phyloP scores from a whole-genome alignment of 2,329 filamentous ascomycete species.

The Chaetomium globosum region DNA sequence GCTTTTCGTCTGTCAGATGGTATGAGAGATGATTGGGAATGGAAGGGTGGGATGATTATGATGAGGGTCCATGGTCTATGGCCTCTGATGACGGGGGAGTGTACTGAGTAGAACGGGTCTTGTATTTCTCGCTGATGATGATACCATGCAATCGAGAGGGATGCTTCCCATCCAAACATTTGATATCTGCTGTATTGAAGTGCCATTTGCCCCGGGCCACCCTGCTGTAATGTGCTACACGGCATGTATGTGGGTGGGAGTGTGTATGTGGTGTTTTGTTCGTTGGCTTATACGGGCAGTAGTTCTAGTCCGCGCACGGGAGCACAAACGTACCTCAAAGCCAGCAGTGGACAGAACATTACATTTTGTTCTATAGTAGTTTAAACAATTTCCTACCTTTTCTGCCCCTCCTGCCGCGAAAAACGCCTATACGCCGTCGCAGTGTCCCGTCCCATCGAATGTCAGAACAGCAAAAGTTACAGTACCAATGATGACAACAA shows the following conservation, averaged over 20 bases:
- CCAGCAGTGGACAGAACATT: background rate
- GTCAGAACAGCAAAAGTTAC: conserved; percentile 2
- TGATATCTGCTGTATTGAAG: background rate
- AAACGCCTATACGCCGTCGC: conserved; percentile 15
- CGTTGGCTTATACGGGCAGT: background rate
- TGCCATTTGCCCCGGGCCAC: no score
- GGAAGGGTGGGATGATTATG: background rate
- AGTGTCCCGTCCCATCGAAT: conserved; percentile 2
- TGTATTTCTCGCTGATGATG: conserved; percentile 5
- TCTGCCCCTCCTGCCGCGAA: background rate
- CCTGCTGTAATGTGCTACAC: no score
- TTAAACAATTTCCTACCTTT: background rate
- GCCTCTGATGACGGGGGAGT: background rate
- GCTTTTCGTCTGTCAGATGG: background rate
- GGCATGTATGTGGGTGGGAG: no score
- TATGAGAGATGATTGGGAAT: background rate
- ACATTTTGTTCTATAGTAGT: conserved; percentile 4
- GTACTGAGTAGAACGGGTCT: conserved; percentile 13
- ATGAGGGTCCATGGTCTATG: background rate
- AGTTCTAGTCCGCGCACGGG: background rate
- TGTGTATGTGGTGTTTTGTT: background rate
- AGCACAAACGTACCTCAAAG: background rate
- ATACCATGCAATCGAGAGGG: conserved; percentile 9
- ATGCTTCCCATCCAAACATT: background rate
- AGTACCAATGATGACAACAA: background rate